These are phyloP conservation scores for Rhizopogon sp. DNA, from an alignment of 768 basidiomycete genomes.

Conservation along the genomic window DNA sequence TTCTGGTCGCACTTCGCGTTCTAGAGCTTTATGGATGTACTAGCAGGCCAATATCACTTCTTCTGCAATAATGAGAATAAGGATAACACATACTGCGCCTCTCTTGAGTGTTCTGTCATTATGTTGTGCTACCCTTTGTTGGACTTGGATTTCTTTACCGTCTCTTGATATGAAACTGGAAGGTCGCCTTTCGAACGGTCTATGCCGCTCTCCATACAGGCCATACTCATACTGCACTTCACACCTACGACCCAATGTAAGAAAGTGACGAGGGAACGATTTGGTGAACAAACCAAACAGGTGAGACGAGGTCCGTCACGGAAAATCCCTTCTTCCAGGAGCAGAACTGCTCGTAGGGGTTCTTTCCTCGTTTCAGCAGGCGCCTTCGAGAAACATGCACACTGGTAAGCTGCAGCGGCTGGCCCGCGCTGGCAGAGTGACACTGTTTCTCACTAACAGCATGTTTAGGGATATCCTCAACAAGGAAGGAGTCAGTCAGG, in stretches of 20 bases:
- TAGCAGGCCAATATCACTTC: slow-evolving; percentile 17
- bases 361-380: not conserved
- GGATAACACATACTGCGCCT: slow-evolving; percentile 44
- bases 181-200: slow-evolving; percentile 47
- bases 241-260: slow-evolving; percentile 46
- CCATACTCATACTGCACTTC: slow-evolving; percentile 79
- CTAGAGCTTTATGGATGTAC: slow-evolving; percentile 74
- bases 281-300: slow-evolving; percentile 44
- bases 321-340: slow-evolving; percentile 38
- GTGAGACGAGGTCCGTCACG: slow-evolving; percentile 59
- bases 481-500: slow-evolving; percentile 9
- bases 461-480: not conserved
- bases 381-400: not conserved
- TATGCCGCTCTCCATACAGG: slow-evolving; percentile 51
- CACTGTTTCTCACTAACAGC: not conserved
- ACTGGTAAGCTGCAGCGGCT: not conserved
- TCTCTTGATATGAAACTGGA: slow-evolving; percentile 46
- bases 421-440: not conserved
- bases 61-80: not conserved
- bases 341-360: slow-evolving; percentile 43
- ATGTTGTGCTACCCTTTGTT: slow-evolving; percentile 41
- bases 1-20: slow-evolving; percentile 62
- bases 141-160: slow-evolving; percentile 59
- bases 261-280: not conserved
- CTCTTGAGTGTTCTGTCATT: slow-evolving; percentile 52